Percentiles rank a stretch among this genome's conserved stretches.
Conservation (phyloP, 2,329 filamentous ascomycete genomes). For the Neurospora sp. region DNA sequence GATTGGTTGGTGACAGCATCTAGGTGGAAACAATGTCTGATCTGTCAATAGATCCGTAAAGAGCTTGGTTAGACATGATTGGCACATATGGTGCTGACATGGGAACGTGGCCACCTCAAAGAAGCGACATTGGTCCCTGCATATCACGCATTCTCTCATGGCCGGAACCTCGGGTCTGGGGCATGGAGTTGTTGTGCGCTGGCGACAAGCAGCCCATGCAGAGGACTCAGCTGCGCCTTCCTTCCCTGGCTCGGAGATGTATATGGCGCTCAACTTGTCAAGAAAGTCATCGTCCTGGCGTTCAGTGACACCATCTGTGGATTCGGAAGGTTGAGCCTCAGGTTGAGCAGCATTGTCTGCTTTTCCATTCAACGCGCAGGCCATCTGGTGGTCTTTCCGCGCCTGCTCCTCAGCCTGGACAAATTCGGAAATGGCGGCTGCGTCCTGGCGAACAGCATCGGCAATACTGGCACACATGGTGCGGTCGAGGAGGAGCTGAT, state of each 20-base stretch:
- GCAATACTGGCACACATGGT: constrained; percentile 15
- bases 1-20: constrained; percentile 39
- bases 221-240: constrained; percentile 8
- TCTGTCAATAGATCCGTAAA: constrained; percentile 35
- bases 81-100: constrained; percentile 43
- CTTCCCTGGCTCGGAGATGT: not conserved
- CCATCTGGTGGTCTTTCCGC: constrained; percentile 8
- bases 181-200: not conserved
- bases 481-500: constrained; percentile 4
- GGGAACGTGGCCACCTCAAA: constrained; percentile 13
- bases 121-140: not conserved
- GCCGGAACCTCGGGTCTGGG: not conserved
- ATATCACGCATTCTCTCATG: constrained; percentile 5
- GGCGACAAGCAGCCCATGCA: constrained; percentile 8
- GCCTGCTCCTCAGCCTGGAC: constrained; percentile 9
- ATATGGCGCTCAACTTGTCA: constrained; percentile 1
- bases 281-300: no score
- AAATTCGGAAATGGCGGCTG: constrained; percentile 1
- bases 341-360: no score
- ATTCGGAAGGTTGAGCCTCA: no score
- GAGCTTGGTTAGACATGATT: constrained; percentile 33
- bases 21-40: constrained; percentile 44
- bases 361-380: not conserved
- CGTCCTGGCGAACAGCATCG: constrained; percentile 11
- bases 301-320: no score